Conservation (phyloP, 306 rosid genomes). For the Lithocarpus polystachyus region DNA sequence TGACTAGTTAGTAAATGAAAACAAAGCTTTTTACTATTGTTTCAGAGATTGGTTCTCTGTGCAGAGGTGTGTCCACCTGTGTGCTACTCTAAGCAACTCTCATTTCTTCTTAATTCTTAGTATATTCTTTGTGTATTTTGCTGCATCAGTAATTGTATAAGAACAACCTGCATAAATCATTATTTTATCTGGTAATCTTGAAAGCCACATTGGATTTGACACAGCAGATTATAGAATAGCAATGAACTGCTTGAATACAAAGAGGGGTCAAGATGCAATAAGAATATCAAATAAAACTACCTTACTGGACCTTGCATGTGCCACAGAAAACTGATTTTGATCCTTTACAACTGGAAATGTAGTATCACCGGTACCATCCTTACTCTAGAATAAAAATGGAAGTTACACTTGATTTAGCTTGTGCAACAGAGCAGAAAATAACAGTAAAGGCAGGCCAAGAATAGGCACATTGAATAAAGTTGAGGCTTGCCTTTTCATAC, state of each 20-base stretch:
- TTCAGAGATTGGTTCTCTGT: too few species aligned
- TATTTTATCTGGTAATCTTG: background rate
- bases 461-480: conserved; percentile 11
- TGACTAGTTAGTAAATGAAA: too few species aligned
- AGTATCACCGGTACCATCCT: conserved; percentile 85
- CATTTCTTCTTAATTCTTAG: too few species aligned
- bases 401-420: background rate
- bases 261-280: background rate
- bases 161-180: background rate
- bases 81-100: too few species aligned
- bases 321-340: conserved; percentile 82
- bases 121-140: too few species aligned
- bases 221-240: background rate
- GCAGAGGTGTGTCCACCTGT: too few species aligned
- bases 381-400: conserved; percentile 42
- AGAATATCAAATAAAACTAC: conserved; percentile 35
- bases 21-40: too few species aligned
- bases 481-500: conserved; percentile 82
- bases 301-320: conserved; percentile 94
- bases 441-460: conserved; percentile 22
- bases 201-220: background rate
- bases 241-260: background rate
- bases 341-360: conserved; percentile 84
- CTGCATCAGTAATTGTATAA: background rate
- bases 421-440: background rate